Conservation (phyloP, 1,139 yeast genomes). For the Arxiozyma slooffiae region DNA sequence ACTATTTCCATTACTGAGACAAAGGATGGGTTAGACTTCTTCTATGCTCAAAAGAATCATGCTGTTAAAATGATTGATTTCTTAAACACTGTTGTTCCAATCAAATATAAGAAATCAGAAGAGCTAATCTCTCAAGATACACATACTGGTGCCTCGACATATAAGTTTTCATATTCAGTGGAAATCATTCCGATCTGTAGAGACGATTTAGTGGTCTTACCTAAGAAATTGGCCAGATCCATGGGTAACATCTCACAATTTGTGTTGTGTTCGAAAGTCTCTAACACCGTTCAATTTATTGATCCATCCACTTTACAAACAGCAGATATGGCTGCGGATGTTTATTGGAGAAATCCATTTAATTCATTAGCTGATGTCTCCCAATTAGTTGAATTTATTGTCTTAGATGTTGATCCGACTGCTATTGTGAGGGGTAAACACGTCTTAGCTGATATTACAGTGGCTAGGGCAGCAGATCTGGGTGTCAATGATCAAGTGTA, state of each 20-base stretch:
- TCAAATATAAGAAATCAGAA: constrained; percentile 74
- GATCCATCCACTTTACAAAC: constrained; percentile 76
- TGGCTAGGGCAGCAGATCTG: constrained; percentile 77
- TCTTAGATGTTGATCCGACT: constrained; percentile 87
- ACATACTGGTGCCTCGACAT: constrained; percentile 79
- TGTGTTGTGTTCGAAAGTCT: constrained; percentile 74
- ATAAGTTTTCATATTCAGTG: constrained; percentile 84
- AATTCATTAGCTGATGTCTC: constrained; percentile 65
- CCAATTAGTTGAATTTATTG: constrained; percentile 78
- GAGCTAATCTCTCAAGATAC: constrained; percentile 88
- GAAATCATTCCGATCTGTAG: constrained; percentile 97
- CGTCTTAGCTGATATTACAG: constrained; percentile 82
- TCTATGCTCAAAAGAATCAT: constrained; percentile 77
- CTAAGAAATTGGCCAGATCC: constrained; percentile 71
- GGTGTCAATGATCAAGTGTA: constrained; percentile 75
- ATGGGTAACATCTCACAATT: constrained; percentile 77
- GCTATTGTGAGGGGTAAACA: constrained; percentile 73
- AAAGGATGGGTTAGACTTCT: constrained; percentile 92
- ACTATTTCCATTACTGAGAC: constrained; percentile 89
- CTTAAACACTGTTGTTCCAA: constrained; percentile 77
- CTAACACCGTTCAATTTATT: constrained; percentile 74
- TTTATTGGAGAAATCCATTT: constrained; percentile 86
- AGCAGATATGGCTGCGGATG: constrained; percentile 66
- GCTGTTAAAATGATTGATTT: constrained; percentile 93
- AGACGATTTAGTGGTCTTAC: constrained; percentile 88